Evolutionary conservation across 2,329 filamentous ascomycete genomes (phyloP), one percentile per base, ranked within the genome.

Genomic region (Rasamsonia emersonii): DNA sequence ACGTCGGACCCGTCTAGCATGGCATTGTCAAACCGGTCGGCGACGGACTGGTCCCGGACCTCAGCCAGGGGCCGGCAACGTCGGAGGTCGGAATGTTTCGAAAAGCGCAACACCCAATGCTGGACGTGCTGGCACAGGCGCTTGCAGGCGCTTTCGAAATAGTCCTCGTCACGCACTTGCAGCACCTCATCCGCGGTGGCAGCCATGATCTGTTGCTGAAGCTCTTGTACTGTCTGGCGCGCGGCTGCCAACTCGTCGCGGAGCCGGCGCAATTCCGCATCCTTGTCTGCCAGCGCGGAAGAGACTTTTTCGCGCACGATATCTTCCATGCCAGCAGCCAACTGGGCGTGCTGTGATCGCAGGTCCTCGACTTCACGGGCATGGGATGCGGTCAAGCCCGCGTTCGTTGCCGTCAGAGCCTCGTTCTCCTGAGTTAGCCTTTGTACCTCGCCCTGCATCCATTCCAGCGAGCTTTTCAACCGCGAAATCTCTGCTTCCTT

Each of bases 71-170:
- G 64, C 36, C 86, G 83, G 57, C 86, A 95, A 36, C 84, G 75
- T 46, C 84, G 81, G 65, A 86, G 85, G 61, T 96, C 89, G 29
- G 88, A 96, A 62, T 93, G 91, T 58, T 96, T 96, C 47, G 88
- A 95, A 68, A 98, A 98, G 51, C 91, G 84, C 45, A 95, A 67
- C 30, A 98, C 86, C 91, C 91, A 98, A 63, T 94, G 86, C 58
- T 95, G 88, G 24, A 95, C 86, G 55, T 95, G 88, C 46, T 89
- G 83, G 61, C 86, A 98, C 26, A 98, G 77, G 59, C 93, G 82
- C 58, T 95, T 86, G 56, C 91, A 98, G 24, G 88, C 83, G 49
- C 77, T 77, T 51, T 95, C 86, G 53, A 98, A 96, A 67, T 95
- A 88, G 62, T 95, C 88, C 57, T 95, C 88, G 52, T 95, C 86